Conservation (phyloP, 2,329 filamentous ascomycete species). For the Penicillium sp. region DNA sequence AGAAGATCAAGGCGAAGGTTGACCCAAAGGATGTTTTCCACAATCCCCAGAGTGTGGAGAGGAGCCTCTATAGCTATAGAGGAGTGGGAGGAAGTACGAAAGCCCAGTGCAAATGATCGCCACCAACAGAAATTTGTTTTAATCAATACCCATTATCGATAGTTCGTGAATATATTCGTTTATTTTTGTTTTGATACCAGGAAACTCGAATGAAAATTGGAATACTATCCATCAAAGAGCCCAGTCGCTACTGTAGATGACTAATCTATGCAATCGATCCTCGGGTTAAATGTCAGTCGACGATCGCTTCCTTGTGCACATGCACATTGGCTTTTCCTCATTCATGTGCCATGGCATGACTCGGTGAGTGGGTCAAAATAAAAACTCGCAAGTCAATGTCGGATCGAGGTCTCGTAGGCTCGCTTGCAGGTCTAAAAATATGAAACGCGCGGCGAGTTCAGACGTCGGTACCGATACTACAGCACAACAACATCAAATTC, state of each 20-base stretch:
- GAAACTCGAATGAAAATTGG: too few relatives aligned
- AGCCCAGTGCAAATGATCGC: not conserved
- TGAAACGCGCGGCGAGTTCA: constrained; percentile 17
- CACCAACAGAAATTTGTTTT: not conserved
- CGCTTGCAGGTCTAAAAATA: not conserved
- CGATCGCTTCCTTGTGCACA: not conserved
- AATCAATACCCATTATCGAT: not conserved
- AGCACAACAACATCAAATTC: not conserved
- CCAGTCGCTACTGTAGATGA: not conserved
- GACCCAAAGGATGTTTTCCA: constrained; percentile 59
- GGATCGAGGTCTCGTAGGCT: not conserved
- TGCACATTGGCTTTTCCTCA: not conserved
- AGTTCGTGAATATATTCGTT: not conserved
- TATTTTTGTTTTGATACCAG: not conserved
- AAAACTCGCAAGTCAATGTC: not conserved
- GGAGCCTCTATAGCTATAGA: not conserved
- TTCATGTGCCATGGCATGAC: not conserved
- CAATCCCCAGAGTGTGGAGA: constrained; percentile 55
- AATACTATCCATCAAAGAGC: not conserved
- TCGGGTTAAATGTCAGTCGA: not conserved
- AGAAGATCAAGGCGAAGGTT: constrained; percentile 52
- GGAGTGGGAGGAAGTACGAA: not conserved
- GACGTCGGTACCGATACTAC: not conserved
- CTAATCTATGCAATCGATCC: not conserved
- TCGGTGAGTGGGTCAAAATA: not conserved